Evolutionary conservation across 2,329 filamentous ascomycete genomes (phyloP).

Genomic region (Fusarium verticillioides): DNA sequence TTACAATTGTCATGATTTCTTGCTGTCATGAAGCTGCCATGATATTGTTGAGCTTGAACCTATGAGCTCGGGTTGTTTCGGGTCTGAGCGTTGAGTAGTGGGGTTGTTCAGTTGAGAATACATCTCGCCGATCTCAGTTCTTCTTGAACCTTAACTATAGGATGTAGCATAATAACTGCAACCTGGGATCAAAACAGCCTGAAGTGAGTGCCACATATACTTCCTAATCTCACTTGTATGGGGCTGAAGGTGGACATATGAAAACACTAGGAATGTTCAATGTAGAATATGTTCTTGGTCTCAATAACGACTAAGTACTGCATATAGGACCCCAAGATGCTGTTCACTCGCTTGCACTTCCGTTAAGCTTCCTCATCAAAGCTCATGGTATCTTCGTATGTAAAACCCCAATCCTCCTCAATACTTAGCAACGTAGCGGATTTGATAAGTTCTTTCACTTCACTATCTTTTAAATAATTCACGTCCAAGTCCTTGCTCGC

Average conservation of each 20-base stretch:
- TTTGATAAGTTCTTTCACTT: constrained; percentile 33
- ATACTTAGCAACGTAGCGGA: constrained; percentile 47
- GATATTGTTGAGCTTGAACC: not conserved
- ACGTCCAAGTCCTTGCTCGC: constrained; percentile 45
- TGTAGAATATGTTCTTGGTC: not conserved
- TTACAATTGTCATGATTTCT: not conserved
- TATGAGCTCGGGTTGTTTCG: not conserved
- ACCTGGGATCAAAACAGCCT: not conserved
- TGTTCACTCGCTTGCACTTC: not conserved
- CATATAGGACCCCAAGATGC: not conserved
- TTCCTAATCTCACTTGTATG: not conserved
- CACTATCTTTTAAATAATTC: constrained; percentile 29
- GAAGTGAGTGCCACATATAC: not conserved
- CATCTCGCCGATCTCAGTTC: not conserved
- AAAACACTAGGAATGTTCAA: not conserved
- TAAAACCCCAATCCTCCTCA: constrained; percentile 50
- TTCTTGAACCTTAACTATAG: not conserved
- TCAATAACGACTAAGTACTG: not conserved
- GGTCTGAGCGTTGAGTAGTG: not conserved
- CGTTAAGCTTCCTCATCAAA: not conserved
- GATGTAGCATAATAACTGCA: not conserved
- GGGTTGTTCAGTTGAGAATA: not conserved
- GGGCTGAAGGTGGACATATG: not conserved
- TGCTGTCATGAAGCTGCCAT: not conserved
- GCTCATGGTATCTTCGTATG: constrained; percentile 47